Percentiles rank a stretch among this genome's conserved stretches.
These are phyloP conservation scores for Thyridium curvatum DNA, from an alignment of 2,329 filamentous ascomycete species.

Conservation along the genomic window DNA sequence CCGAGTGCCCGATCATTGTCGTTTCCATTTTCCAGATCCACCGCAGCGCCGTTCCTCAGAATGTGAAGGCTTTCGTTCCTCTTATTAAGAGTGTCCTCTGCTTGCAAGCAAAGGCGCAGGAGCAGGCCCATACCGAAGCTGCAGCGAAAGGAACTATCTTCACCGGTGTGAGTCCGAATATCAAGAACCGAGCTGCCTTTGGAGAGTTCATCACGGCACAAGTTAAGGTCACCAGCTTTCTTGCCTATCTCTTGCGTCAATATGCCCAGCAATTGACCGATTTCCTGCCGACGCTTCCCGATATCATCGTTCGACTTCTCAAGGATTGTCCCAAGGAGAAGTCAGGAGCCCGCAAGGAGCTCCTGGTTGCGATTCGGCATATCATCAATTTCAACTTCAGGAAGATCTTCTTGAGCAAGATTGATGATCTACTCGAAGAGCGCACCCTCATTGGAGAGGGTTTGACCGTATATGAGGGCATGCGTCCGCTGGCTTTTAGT, in stretches of 20 bases:
- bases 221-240: conserved; percentile 98
- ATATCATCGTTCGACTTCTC: conserved; percentile 82
- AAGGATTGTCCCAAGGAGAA: conserved; percentile 95
- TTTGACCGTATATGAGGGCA: conserved; percentile 91
- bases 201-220: conserved; percentile 97
- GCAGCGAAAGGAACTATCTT: conserved; percentile 75
- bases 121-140: conserved; percentile 84
- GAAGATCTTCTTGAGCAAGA: conserved; percentile 89
- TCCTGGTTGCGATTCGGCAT: conserved; percentile 92
- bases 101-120: conserved; percentile 86
- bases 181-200: conserved; percentile 90
- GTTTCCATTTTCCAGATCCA: conserved; percentile 97
- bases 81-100: conserved; percentile 86
- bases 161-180: conserved; percentile 85
- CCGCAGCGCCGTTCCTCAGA: conserved; percentile 68
- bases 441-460: conserved; percentile 92
- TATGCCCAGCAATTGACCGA: conserved; percentile 84
- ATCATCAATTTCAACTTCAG: conserved; percentile 99
- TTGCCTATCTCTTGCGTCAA: conserved; percentile 85
- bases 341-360: conserved; percentile 86
- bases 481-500: conserved; percentile 92
- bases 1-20: conserved; percentile 97
- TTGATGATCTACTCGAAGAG: conserved; percentile 92
- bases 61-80: conserved; percentile 88
- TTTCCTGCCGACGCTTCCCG: conserved; percentile 78